phyloP scores from a whole-genome alignment of 352 stramenopile species.

The Pythium pyrilobum region DNA sequence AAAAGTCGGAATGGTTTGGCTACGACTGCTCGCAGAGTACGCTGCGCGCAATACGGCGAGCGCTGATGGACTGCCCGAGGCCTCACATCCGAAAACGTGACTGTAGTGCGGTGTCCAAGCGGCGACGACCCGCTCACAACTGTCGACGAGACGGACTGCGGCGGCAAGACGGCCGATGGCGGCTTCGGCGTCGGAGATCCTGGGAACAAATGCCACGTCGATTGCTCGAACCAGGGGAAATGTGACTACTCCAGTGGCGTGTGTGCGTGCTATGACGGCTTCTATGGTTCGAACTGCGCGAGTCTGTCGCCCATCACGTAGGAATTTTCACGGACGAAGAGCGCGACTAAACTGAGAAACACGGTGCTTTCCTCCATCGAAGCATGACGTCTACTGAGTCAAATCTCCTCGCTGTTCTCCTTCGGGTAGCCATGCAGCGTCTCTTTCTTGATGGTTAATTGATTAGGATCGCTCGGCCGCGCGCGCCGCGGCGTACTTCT shows the following conservation, averaged over 20 bases:
- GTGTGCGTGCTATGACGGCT: conserved; percentile 68
- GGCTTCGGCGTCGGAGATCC: conserved; percentile 28
- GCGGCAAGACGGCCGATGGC: conserved; percentile 30
- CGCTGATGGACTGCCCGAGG: not conserved
- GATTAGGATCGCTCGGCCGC: conserved; percentile 47
- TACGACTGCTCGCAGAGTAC: conserved; percentile 76
- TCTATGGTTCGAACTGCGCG: conserved; percentile 76
- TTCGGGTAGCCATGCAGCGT: not conserved
- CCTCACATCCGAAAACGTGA: not conserved
- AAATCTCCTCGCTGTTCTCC: not conserved
- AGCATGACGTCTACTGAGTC: too few species aligned
- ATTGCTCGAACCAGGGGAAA: conserved; percentile 71
- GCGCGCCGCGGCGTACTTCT: conserved; percentile 60
- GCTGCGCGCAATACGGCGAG: too few species aligned
- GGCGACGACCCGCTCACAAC: conserved; percentile 81
- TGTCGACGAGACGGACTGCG: conserved; percentile 85
- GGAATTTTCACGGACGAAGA: too few species aligned
- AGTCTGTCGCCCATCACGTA: conserved; percentile 51
- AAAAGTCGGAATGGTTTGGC: conserved; percentile 87
- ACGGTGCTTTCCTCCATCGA: not conserved
- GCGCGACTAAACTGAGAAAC: not conserved
- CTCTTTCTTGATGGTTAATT: not conserved
- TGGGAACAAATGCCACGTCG: conserved; percentile 68
- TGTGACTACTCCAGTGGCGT: conserved; percentile 66
- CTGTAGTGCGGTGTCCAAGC: conserved; percentile 72